Conservation (phyloP, 2,329 filamentous ascomycete genomes). For the Torrubiellomyces zombiae region DNA sequence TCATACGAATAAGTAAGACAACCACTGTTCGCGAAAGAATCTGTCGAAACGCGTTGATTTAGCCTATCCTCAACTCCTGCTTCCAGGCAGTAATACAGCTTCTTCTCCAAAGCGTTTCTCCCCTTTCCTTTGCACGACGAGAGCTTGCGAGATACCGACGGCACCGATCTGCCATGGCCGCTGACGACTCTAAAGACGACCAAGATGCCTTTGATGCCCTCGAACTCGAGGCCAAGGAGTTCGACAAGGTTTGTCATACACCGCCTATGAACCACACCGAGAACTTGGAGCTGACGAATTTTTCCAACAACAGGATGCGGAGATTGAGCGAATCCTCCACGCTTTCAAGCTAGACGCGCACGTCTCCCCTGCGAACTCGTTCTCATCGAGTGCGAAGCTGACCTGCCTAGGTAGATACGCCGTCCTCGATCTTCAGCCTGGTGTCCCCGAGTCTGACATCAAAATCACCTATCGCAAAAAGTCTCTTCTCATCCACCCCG, state of each 20-base stretch:
- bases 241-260: constrained; percentile 52
- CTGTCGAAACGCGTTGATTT: no score
- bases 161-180: constrained; percentile 15
- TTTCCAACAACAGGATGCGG: constrained; percentile 68
- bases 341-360: constrained; percentile 62
- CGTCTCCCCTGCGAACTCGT: constrained; percentile 11
- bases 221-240: constrained; percentile 75
- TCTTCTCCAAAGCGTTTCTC: no score
- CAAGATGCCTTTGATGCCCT: constrained; percentile 65
- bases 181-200: constrained; percentile 33
- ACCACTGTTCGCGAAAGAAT: no score
- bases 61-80: no score
- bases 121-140: background rate
- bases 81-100: no score
- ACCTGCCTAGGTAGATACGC: constrained; percentile 48
- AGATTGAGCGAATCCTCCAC: constrained; percentile 86
- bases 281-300: no score
- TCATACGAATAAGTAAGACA: no score
- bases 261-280: no score
- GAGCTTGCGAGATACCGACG: constrained; percentile 1
- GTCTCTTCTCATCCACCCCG: constrained; percentile 96
- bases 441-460: constrained; percentile 90
- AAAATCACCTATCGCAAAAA: constrained; percentile 89
- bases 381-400: background rate
- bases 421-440: constrained; percentile 87